Conservation (phyloP, 2,329 filamentous ascomycete species). For the Cercospora zeae-maydis region DNA sequence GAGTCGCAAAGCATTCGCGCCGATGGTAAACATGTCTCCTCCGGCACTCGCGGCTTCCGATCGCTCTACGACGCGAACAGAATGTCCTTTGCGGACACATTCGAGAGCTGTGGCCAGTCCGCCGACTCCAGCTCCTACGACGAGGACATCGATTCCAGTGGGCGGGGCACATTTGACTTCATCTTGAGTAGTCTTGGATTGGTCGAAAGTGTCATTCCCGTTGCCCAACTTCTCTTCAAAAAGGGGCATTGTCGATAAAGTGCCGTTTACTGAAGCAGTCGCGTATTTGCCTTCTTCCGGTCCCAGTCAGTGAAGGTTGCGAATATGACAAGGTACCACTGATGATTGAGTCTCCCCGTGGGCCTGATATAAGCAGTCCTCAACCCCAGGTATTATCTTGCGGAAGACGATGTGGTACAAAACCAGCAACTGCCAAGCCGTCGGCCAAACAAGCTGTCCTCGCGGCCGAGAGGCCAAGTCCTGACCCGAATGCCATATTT, state of each 20-base stretch:
- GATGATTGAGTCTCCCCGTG: neutral
- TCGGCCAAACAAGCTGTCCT: neutral
- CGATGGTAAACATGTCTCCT: constrained; percentile 42
- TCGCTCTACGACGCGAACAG: constrained; percentile 24
- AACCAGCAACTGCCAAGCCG: neutral
- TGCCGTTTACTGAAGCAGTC: neutral
- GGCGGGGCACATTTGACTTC: constrained; percentile 13
- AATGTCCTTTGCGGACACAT: constrained; percentile 27
- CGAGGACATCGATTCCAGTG: constrained; percentile 24
- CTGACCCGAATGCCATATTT: neutral
- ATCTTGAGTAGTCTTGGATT: constrained; percentile 2
- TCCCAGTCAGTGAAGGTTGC: neutral
- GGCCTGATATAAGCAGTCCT: neutral
- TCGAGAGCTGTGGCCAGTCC: constrained; percentile 27
- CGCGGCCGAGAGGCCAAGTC: neutral
- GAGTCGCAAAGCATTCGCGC: constrained; percentile 26
- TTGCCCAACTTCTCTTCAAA: neutral
- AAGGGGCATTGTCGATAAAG: neutral
- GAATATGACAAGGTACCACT: neutral
- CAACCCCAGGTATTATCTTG: neutral
- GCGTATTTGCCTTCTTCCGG: neutral
- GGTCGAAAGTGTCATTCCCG: neutral
- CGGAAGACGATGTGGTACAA: neutral
- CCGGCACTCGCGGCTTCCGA: constrained; percentile 10
- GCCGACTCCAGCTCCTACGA: constrained; percentile 26